phyloP scores from a whole-genome alignment of 306 rosid genomes.

The Albizia julibrissin region DNA sequence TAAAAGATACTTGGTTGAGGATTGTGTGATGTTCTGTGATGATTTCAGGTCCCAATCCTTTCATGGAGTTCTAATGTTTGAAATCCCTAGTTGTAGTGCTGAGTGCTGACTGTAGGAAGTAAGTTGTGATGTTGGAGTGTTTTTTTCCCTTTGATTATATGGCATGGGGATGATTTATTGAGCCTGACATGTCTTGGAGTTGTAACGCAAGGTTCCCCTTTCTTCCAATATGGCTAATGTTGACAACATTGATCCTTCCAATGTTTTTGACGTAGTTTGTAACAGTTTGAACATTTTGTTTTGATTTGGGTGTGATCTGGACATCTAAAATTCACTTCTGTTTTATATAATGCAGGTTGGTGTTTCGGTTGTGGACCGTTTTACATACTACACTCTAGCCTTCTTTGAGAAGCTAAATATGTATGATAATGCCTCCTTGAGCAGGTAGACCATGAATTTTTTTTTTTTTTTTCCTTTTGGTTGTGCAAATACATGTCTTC shows the following conservation, averaged over 20 bases:
- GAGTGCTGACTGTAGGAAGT: not conserved
- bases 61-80: not conserved
- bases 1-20: not conserved
- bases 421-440: slow-evolving; percentile 90
- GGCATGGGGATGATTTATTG: slow-evolving; percentile 3
- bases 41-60: not conserved
- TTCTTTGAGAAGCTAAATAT: slow-evolving; percentile 92
- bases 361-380: slow-evolving; percentile 96
- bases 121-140: not conserved
- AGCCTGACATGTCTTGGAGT: not conserved
- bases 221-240: not conserved
- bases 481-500: not conserved
- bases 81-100: not conserved
- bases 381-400: slow-evolving; percentile 88
- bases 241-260: not conserved
- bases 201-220: not conserved
- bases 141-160: not conserved
- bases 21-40: not conserved
- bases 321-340: slow-evolving; percentile 21
- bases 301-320: slow-evolving; percentile 1
- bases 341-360: slow-evolving; percentile 65
- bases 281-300: slow-evolving; percentile 17
- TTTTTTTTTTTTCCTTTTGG: no score
- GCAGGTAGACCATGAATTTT: slow-evolving; percentile 52
- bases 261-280: slow-evolving; percentile 15